Evolutionary conservation across 2,329 filamentous ascomycete species (phyloP).

Genomic region (Zymoseptoria ardabiliae): DNA sequence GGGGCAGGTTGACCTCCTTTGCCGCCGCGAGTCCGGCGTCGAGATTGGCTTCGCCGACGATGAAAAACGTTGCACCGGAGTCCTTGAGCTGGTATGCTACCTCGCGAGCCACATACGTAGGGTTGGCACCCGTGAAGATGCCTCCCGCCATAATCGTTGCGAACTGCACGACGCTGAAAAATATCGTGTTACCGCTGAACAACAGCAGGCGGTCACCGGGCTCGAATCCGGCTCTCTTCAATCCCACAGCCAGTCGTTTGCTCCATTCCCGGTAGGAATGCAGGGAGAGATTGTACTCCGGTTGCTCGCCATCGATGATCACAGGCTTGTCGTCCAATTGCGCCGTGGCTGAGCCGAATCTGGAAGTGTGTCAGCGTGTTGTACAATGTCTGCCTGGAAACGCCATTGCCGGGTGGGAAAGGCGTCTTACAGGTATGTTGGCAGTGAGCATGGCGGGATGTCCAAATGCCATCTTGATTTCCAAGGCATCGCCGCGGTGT

Average conservation of each 20-base stretch:
- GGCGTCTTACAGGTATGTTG: conserved; percentile 35
- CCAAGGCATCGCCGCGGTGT: conserved; percentile 38
- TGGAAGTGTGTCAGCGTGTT: neutral
- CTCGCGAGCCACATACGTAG: conserved; percentile 61
- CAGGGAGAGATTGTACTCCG: conserved; percentile 60
- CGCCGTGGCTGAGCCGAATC: conserved; percentile 44
- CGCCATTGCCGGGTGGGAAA: neutral
- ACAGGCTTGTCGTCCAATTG: conserved; percentile 32
- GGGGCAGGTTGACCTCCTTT: conserved; percentile 47
- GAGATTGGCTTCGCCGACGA: conserved; percentile 53
- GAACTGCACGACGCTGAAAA: conserved; percentile 63
- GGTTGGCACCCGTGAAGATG: conserved; percentile 70
- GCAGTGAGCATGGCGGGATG: conserved; percentile 40
- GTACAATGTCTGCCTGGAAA: neutral
- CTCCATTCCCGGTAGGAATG: conserved; percentile 60
- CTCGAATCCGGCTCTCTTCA: conserved; percentile 53
- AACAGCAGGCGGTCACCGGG: conserved; percentile 64
- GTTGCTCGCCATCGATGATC: conserved; percentile 59
- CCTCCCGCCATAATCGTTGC: conserved; percentile 71
- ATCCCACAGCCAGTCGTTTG: conserved; percentile 63
- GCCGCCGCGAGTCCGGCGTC: conserved; percentile 62
- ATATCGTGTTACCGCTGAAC: conserved; percentile 66
- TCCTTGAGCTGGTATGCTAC: conserved; percentile 69
- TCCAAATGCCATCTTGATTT: conserved; percentile 44
- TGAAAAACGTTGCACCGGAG: conserved; percentile 58